phyloP scores from a whole-genome alignment of 2,329 filamentous ascomycete genomes.

The Coniosporium tulheliwenetii region DNA sequence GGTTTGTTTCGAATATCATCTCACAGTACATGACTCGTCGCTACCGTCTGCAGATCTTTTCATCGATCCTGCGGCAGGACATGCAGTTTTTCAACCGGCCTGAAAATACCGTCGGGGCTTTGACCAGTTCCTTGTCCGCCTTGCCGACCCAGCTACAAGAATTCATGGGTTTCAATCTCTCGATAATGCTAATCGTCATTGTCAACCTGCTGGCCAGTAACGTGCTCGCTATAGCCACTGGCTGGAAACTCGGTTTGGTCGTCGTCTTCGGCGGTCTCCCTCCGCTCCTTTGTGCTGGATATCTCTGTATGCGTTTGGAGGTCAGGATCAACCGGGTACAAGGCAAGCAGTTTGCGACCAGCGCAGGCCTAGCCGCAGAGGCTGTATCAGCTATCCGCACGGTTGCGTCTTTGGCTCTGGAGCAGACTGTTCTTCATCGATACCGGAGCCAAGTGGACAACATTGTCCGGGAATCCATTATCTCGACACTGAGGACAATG shows the following conservation, averaged over 20 bases:
- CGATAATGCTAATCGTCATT: slow-evolving; percentile 41
- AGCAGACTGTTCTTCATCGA: slow-evolving; percentile 45
- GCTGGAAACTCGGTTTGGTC: slow-evolving; percentile 50
- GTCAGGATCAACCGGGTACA: slow-evolving; percentile 14
- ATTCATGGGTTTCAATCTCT: slow-evolving; percentile 47
- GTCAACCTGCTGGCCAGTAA: slow-evolving; percentile 52
- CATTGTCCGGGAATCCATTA: slow-evolving; percentile 47
- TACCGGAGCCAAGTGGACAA: slow-evolving; percentile 43
- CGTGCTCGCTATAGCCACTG: slow-evolving; percentile 52
- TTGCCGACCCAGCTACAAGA: slow-evolving; percentile 48
- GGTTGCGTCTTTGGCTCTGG: slow-evolving; percentile 48
- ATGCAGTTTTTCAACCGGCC: slow-evolving; percentile 46
- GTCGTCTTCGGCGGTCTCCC: slow-evolving; percentile 17
- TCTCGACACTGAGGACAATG: slow-evolving; percentile 45
- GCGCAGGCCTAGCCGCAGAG: slow-evolving; percentile 18
- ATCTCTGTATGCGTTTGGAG: slow-evolving; percentile 17
- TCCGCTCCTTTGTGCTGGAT: slow-evolving; percentile 16
- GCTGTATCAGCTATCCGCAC: slow-evolving; percentile 18
- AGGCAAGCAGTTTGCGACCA: slow-evolving; percentile 14
- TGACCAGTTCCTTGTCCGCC: slow-evolving; percentile 39
- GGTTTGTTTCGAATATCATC: slow-evolving; percentile 29
- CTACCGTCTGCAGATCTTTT: slow-evolving; percentile 18
- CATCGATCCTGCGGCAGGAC: slow-evolving; percentile 19
- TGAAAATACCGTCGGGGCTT: slow-evolving; percentile 42
- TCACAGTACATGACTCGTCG: slow-evolving; percentile 24